Base-by-base conservation (phyloP, 1,139 yeast species). In the Insectozyma bohioensis region DNA sequence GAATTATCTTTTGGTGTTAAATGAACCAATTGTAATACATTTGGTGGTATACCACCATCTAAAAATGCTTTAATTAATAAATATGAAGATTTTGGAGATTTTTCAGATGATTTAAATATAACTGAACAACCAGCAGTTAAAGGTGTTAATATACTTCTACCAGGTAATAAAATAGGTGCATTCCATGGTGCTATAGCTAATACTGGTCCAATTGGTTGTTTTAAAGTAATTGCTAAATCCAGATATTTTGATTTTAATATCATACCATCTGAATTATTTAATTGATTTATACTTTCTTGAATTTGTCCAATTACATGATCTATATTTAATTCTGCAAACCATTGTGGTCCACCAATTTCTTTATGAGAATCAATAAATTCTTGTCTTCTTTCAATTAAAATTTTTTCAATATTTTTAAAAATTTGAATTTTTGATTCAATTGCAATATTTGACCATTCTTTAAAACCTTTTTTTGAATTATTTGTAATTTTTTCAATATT, bases 71-170 rank as follows among this genome's bases (percentile, higher is more conserved):
- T 52, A 4, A 57, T 64, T 22, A 60, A 41, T 10, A 63, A 30
- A 41, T 63, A 57, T 1, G 63, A 46, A 3, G 55, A 31, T 23
- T 39, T 36, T 0, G 74, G 63, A 2, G 72, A 52, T 32, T 58
- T 52, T 30, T 70, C 73, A 4, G 68, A 52, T 0, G 71, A 49
- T 37, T 68, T 68, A 25, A 59, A 40, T 11, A 70, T 47, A n/a
- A 71, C 75, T 0, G 75, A 67, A 42, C 75, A 69, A 2, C 76
- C 76, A n/a, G 76, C 75, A 19, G 69, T 66, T 32, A 71, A 49
- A 2, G 76, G 76, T 4, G 71, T 69, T 13, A 55, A 43, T 3
- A 70, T 54, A 2, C 72, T 52, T 36, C 75, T 49, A 10, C 57
- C 53, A 6, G 60, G 52, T 27, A 72, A 54, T 19, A 72, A 51